Evolutionary conservation across 1,139 yeast genomes (phyloP).

Genomic region (Nakaseomyces kungkrabaensis): DNA sequence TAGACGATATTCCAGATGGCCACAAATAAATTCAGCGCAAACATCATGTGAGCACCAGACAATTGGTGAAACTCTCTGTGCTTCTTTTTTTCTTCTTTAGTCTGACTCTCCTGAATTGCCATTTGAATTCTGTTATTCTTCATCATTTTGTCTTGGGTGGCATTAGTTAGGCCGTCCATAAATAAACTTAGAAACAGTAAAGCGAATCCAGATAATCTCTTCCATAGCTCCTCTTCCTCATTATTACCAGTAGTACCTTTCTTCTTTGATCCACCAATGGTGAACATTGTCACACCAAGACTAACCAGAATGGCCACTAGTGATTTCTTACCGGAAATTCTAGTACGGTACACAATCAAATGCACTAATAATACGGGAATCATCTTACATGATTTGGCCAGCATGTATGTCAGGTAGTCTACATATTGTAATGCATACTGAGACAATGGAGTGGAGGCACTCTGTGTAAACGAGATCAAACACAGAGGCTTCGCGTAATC

Average conservation of each 20-base stretch:
- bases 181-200: constrained; percentile 56
- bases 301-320: constrained; percentile 70
- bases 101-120: constrained; percentile 43
- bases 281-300: constrained; percentile 70
- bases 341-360: constrained; percentile 56
- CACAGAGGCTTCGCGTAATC: constrained; percentile 35
- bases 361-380: constrained; percentile 89
- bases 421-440: constrained; percentile 67
- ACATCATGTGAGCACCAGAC: constrained; percentile 83
- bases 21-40: constrained; percentile 50
- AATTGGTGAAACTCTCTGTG: constrained; percentile 30
- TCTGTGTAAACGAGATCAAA: constrained; percentile 66
- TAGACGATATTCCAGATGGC: constrained; percentile 35
- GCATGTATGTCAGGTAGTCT: constrained; percentile 71
- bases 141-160: constrained; percentile 84
- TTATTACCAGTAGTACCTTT: neutral
- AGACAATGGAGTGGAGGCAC: constrained; percentile 76
- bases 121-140: constrained; percentile 22
- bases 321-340: constrained; percentile 69
- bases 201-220: constrained; percentile 42
- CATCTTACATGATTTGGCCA: constrained; percentile 88
- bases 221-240: neutral
- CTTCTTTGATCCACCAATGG: constrained; percentile 34
- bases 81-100: constrained; percentile 40
- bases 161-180: constrained; percentile 84